These are phyloP conservation scores for Colletotrichum salicis DNA, from an alignment of 2,329 filamentous ascomycete species.

Conservation along the genomic window DNA sequence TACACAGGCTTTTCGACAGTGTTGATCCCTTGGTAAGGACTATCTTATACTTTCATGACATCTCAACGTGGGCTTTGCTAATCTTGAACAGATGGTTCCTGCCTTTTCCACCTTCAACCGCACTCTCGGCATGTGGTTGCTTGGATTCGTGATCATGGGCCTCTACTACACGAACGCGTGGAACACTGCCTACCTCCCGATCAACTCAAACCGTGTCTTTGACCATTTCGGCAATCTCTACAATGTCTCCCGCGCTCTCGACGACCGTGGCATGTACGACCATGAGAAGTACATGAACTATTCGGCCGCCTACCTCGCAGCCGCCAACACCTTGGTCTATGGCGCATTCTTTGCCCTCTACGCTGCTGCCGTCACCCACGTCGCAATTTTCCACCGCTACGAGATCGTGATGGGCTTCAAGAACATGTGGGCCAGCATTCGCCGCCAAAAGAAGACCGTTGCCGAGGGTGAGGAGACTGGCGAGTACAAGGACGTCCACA, in stretches of 20 bases:
- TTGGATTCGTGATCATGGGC: slow-evolving; percentile 43
- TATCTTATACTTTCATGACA: too few relatives aligned
- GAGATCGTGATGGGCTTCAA: slow-evolving; percentile 43
- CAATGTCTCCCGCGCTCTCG: slow-evolving; percentile 49
- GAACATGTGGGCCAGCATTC: slow-evolving; percentile 40
- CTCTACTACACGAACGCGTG: slow-evolving; percentile 48
- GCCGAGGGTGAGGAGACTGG: slow-evolving; percentile 47
- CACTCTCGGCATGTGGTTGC: slow-evolving; percentile 44
- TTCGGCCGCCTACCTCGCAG: slow-evolving; percentile 39
- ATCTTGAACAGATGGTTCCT: slow-evolving; percentile 41
- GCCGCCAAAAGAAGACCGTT: slow-evolving; percentile 43
- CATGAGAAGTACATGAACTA: slow-evolving; percentile 47
- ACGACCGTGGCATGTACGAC: slow-evolving; percentile 49
- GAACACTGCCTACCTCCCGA: slow-evolving; percentile 50
- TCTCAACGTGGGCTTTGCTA: background rate
- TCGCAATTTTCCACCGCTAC: slow-evolving; percentile 45
- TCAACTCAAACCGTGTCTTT: slow-evolving; percentile 52
- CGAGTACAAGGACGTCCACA: slow-evolving; percentile 47
- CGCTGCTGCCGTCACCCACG: slow-evolving; percentile 42
- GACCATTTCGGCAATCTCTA: slow-evolving; percentile 52
- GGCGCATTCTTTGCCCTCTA: slow-evolving; percentile 44
- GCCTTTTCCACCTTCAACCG: slow-evolving; percentile 50
- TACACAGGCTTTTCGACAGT: slow-evolving; percentile 34
- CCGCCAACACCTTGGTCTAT: slow-evolving; percentile 45
- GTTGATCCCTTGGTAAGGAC: slow-evolving; percentile 33